Percentiles rank a stretch among this genome's conserved stretches.
Evolutionary conservation across 768 basidiomycete genomes (phyloP).

Genomic region (Dioszegia aurantiaca): DNA sequence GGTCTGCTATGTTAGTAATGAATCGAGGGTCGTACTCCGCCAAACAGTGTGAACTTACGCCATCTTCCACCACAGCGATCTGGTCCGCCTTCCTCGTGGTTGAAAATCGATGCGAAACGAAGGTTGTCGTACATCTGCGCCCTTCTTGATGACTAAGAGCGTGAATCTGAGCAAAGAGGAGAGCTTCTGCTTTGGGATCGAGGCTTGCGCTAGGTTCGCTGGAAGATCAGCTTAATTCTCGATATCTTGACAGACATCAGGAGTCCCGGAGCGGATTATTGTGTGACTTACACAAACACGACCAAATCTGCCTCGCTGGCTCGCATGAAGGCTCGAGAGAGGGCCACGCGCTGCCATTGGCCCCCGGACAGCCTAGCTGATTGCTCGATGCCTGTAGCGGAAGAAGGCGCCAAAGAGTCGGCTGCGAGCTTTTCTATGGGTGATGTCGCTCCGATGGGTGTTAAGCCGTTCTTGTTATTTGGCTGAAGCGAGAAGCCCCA

Average conservation of each 20-base stretch:
- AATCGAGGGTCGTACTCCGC: neutral
- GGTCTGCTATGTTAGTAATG: constrained; percentile 23
- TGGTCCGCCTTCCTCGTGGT: constrained; percentile 34
- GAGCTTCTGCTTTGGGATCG: constrained; percentile 43
- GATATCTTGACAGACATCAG: neutral
- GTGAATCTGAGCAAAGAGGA: constrained; percentile 46
- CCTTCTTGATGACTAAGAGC: constrained; percentile 28
- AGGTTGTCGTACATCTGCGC: constrained; percentile 34
- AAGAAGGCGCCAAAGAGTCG: too few relatives aligned
- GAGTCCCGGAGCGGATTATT: neutral
- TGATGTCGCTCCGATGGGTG: too few relatives aligned
- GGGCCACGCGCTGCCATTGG: constrained; percentile 64
- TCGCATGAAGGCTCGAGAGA: constrained; percentile 83
- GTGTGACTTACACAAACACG: constrained; percentile 58
- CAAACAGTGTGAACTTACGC: constrained; percentile 18
- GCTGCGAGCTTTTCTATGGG: too few relatives aligned
- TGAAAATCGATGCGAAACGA: constrained; percentile 41
- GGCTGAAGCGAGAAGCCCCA: too few relatives aligned
- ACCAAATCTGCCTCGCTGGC: constrained; percentile 74
- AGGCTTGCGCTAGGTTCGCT: constrained; percentile 48
- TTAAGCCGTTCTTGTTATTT: too few relatives aligned
- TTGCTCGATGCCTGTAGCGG: neutral
- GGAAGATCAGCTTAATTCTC: constrained; percentile 1
- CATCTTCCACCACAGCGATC: constrained; percentile 38
- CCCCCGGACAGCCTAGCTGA: constrained; percentile 68